Conservation (phyloP, 768 basidiomycete genomes). For the Cystofilobasidium capitatum region DNA sequence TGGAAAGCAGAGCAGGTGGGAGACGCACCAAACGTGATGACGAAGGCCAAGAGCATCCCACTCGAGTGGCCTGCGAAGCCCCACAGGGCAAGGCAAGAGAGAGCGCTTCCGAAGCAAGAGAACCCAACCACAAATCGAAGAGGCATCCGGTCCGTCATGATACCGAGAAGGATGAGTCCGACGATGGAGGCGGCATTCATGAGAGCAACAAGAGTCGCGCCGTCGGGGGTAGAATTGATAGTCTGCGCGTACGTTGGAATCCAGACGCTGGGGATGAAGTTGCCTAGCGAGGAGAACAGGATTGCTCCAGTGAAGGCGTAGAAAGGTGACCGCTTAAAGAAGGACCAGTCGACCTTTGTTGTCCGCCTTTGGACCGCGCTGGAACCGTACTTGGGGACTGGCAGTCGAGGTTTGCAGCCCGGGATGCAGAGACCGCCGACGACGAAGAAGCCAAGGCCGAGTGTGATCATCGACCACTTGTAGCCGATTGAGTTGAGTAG, state of each 20-base stretch:
- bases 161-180: slow-evolving; percentile 32
- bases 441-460: slow-evolving; percentile 31
- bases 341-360: neutral
- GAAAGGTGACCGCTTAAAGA: slow-evolving; percentile 22
- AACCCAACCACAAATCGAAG: slow-evolving; percentile 31
- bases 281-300: slow-evolving; percentile 32
- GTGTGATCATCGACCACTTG: no score
- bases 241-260: slow-evolving; percentile 33
- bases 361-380: neutral
- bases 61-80: neutral
- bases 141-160: slow-evolving; percentile 32
- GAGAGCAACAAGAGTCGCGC: slow-evolving; percentile 33
- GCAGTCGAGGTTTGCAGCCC: slow-evolving; percentile 33
- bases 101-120: neutral
- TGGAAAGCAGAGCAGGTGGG: neutral
- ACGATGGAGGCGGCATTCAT: slow-evolving; percentile 37
- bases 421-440: slow-evolving; percentile 28
- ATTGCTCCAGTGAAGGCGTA: slow-evolving; percentile 30
- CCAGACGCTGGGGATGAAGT: slow-evolving; percentile 35
- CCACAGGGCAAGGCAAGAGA: neutral
- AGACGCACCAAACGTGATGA: neutral
- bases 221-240: slow-evolving; percentile 31
- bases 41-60: neutral
- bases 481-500: no score
- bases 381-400: slow-evolving; percentile 2